Base-by-base conservation (phyloP, 2,329 filamentous ascomycete species). In the Fusarium sp. region DNA sequence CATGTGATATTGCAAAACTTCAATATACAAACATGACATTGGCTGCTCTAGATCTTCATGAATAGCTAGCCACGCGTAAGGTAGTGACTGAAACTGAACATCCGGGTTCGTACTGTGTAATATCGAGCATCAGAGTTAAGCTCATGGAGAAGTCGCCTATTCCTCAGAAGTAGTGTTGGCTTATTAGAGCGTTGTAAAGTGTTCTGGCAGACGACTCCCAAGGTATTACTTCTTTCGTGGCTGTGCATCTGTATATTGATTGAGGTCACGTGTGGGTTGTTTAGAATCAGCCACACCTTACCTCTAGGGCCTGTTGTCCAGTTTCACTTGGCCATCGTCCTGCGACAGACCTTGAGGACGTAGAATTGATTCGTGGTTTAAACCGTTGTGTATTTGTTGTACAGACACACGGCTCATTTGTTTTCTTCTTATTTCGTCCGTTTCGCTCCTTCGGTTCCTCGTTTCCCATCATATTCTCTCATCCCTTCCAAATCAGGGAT, bases 201-300 rank as follows among this genome's bases (percentile, higher is more conserved):
- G 22, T 24, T 24, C 7, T 24, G 22, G 22, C 7, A 5, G 22
- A 24, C 7, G 9, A 28, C 9, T 28, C 7, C 7, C 9, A 28
- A 10, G 6, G 26, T 28, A 8, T 8, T 44, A 24, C 22, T 44
- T 44, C 39, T 17, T n/a, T 11, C 42, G 53, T 65, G 63, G 63
- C 63, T 11, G 63, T 61, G 38, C 63, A 17, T 14, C 28, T 11
- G 15, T 45, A n/a, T 17, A 4, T 11, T 39, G 28, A 31, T 4
- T 31, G 28, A 13, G 26, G 45, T 76, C 74, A 76, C 74, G 73
- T 76, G 74, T 45, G 24, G 72, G 56, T 61, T 54, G 56, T 44
- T 28, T 18, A 42, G 46, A 49, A 22, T 50, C 60, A 60, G 66
- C 65, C 58, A 59, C 58, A 53, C 53, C 38, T 53, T 26, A 36